phyloP scores from a whole-genome alignment of 2,329 filamentous ascomycete genomes.

The Capronia americana region DNA sequence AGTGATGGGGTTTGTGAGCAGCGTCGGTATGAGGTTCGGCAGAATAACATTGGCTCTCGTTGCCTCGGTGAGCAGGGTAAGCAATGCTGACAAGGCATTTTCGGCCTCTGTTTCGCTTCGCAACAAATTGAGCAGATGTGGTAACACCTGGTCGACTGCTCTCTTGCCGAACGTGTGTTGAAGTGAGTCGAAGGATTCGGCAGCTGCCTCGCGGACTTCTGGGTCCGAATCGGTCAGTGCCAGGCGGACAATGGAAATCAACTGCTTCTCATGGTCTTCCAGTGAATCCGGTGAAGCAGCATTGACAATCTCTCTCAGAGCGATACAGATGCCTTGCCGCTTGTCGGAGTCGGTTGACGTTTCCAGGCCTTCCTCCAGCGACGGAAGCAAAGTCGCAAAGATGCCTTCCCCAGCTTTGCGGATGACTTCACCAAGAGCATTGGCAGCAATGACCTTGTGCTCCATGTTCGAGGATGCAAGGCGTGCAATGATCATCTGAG shows the following conservation, averaged over 20 bases:
- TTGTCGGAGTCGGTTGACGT: constrained; percentile 89
- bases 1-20: constrained; percentile 87
- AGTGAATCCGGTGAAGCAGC: constrained; percentile 87
- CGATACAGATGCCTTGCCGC: constrained; percentile 96
- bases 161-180: constrained; percentile 94
- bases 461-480: constrained; percentile 97
- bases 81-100: constrained; percentile 87
- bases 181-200: constrained; percentile 94
- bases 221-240: constrained; percentile 88
- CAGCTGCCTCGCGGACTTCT: constrained; percentile 92
- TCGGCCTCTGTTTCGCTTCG: constrained; percentile 85
- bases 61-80: constrained; percentile 91
- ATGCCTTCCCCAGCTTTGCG: constrained; percentile 96
- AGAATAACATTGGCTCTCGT: constrained; percentile 95
- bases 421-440: constrained; percentile 94
- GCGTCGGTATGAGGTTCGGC: constrained; percentile 91
- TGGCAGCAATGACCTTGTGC: constrained; percentile 98
- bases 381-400: constrained; percentile 83
- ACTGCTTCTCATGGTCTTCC: constrained; percentile 91
- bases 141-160: constrained; percentile 92
- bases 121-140: constrained; percentile 87
- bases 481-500: constrained; percentile 90
- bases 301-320: constrained; percentile 88
- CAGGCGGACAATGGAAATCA: constrained; percentile 91
- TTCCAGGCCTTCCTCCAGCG: constrained; percentile 88